A percentile compares a stretch with the other conserved stretches of the same genome.
Evolutionary conservation across 1,284 basidiomycete genomes (phyloP).

Genomic region (Papiliotrema laurentii): DNA sequence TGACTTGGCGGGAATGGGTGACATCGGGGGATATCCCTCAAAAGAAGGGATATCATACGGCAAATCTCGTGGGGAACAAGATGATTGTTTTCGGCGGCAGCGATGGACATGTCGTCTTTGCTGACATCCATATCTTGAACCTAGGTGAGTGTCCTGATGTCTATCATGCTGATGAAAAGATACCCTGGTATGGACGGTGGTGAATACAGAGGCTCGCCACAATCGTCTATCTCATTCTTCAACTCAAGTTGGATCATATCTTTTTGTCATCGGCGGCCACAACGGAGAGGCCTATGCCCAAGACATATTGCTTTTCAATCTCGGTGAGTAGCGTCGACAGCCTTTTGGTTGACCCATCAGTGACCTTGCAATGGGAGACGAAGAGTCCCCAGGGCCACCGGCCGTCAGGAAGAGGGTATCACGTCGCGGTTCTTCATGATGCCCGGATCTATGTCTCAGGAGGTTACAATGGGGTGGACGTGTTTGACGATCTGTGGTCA

Average conservation of each 20-base stretch:
- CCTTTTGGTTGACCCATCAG: slow-evolving; percentile 41
- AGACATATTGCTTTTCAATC: slow-evolving; percentile 78
- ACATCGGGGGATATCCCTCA: slow-evolving; percentile 47
- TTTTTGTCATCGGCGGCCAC: slow-evolving; percentile 85
- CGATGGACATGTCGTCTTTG: slow-evolving; percentile 61
- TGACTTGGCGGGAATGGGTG: slow-evolving; percentile 54
- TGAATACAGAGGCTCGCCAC: slow-evolving; percentile 57
- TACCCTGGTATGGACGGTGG: slow-evolving; percentile 63
- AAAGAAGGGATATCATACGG: slow-evolving; percentile 83
- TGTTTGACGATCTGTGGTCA: slow-evolving; percentile 78
- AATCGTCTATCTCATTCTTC: slow-evolving; percentile 79
- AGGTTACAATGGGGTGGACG: slow-evolving; percentile 74
- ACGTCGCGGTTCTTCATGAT: slow-evolving; percentile 70
- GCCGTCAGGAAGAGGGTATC: slow-evolving; percentile 71
- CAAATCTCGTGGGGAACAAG: slow-evolving; percentile 76
- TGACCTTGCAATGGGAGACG: slow-evolving; percentile 62
- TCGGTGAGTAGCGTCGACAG: slow-evolving; percentile 54
- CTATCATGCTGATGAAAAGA: slow-evolving; percentile 51
- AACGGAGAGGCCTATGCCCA: slow-evolving; percentile 71
- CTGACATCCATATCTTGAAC: slow-evolving; percentile 81
- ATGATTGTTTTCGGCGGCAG: slow-evolving; percentile 49
- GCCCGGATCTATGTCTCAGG: slow-evolving; percentile 80
- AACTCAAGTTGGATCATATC: slow-evolving; percentile 87
- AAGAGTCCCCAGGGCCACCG: slow-evolving; percentile 60
- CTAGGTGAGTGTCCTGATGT: slow-evolving; percentile 57